Conservation (phyloP, 129 eudicot species). For the Helichrysum umbraculigerum region DNA sequence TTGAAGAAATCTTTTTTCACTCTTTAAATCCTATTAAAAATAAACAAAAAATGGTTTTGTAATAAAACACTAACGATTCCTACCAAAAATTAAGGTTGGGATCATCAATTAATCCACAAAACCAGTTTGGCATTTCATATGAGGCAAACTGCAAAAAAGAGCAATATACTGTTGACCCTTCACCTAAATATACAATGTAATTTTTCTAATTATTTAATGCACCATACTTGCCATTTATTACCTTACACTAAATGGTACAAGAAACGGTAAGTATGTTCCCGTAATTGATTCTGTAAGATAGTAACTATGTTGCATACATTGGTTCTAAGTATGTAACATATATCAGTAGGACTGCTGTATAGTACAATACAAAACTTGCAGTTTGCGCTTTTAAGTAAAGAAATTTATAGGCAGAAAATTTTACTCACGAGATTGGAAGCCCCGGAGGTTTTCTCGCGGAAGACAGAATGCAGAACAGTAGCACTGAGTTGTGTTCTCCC, state of each 20-base stretch:
- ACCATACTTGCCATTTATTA: background rate
- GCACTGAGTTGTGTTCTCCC: slow-evolving; percentile 94
- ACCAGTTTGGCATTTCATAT: background rate
- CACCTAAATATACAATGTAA: background rate
- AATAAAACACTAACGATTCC: background rate
- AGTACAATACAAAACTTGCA: background rate
- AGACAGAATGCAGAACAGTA: slow-evolving; percentile 76
- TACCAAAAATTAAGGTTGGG: background rate
- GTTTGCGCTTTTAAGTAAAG: background rate
- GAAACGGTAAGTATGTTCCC: background rate
- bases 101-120: slow-evolving; percentile 7
- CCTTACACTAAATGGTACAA: background rate
- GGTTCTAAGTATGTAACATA: background rate
- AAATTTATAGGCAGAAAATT: slow-evolving; percentile 4
- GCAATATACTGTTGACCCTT: background rate
- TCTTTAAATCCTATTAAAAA: slow-evolving; percentile 46
- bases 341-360: background rate
- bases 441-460: slow-evolving; percentile 85
- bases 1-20: slow-evolving; percentile 51
- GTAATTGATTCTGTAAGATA: background rate
- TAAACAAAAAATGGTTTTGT: background rate
- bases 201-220: background rate
- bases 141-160: background rate
- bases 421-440: slow-evolving; percentile 60
- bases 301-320: background rate